These are phyloP conservation scores for Lodderomyces margitis DNA, from an alignment of 1,139 yeast species.

Conservation along the genomic window DNA sequence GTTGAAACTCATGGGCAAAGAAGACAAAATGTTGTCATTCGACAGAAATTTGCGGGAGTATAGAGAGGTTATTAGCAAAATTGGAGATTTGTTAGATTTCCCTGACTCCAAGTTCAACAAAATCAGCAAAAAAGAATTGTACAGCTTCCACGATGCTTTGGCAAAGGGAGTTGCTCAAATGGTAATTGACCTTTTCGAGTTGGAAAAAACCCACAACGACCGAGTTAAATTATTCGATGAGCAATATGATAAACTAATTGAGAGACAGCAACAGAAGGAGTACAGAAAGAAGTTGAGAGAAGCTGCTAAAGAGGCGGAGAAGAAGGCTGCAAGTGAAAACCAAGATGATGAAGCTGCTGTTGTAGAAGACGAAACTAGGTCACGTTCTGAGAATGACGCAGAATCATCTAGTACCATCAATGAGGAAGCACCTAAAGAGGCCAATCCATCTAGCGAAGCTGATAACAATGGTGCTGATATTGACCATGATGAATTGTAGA, in stretches of 20 bases:
- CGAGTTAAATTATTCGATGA: constrained; percentile 37
- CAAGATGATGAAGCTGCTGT: constrained; percentile 16
- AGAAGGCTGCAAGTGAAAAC: constrained; percentile 15
- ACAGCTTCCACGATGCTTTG: constrained; percentile 32
- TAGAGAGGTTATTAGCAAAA: constrained; percentile 31
- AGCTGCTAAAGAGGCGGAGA: constrained; percentile 20
- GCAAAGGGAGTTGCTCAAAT: constrained; percentile 34
- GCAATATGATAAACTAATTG: constrained; percentile 32
- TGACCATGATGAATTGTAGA: constrained; percentile 1
- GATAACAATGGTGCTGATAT: background rate
- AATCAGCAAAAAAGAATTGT: constrained; percentile 33
- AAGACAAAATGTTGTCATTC: constrained; percentile 35
- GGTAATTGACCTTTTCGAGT: constrained; percentile 28
- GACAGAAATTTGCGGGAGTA: constrained; percentile 35
- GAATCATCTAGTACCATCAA: background rate
- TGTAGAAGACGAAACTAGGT: constrained; percentile 18
- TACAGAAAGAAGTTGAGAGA: constrained; percentile 33
- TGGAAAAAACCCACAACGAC: constrained; percentile 41
- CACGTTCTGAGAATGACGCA: background rate
- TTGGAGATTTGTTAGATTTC: constrained; percentile 29
- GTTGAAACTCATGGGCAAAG: constrained; percentile 28
- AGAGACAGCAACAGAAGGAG: constrained; percentile 37
- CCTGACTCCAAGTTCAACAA: constrained; percentile 26
- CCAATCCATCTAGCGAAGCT: background rate
- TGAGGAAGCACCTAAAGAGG: background rate